These are phyloP conservation scores for Cerioporus squamosus DNA, from an alignment of 1,284 basidiomycete genomes.

Conservation along the genomic window DNA sequence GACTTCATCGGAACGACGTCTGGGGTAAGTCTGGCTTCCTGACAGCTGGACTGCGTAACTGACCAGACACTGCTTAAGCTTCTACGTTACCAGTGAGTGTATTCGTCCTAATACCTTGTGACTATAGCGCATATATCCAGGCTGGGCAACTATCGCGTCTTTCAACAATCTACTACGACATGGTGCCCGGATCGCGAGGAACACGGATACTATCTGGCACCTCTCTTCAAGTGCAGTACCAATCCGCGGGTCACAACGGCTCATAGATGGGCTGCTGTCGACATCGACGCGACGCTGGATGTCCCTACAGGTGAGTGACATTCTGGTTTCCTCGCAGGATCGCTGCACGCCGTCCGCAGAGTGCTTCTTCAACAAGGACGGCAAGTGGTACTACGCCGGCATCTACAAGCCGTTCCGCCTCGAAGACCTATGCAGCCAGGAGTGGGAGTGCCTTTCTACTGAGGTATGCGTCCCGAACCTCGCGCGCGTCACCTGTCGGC, in stretches of 20 bases:
- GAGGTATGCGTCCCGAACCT: constrained; percentile 49
- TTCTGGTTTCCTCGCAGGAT: neutral
- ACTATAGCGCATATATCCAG: constrained; percentile 39
- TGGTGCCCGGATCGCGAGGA: constrained; percentile 83
- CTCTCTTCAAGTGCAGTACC: constrained; percentile 74
- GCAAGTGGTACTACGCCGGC: constrained; percentile 82
- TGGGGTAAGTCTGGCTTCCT: constrained; percentile 47
- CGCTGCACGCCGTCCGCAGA: constrained; percentile 44
- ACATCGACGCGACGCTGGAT: constrained; percentile 58
- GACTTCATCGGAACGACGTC: constrained; percentile 69
- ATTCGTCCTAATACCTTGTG: neutral
- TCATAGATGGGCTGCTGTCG: constrained; percentile 68
- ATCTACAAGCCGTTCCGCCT: constrained; percentile 68
- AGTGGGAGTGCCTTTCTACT: constrained; percentile 66
- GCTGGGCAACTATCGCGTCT: constrained; percentile 63
- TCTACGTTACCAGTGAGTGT: constrained; percentile 55
- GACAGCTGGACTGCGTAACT: neutral
- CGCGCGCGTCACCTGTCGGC: neutral
- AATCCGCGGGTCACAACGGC: constrained; percentile 74
- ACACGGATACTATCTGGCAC: constrained; percentile 74
- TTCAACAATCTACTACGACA: constrained; percentile 66
- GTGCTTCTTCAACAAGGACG: constrained; percentile 78
- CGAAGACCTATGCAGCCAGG: constrained; percentile 63
- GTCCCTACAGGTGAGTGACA: constrained; percentile 58
- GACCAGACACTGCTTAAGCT: constrained; percentile 5